These are phyloP conservation scores for Lobosporangium transversale DNA, from an alignment of 192 early-diverging fungal species.

Conservation along the genomic window DNA sequence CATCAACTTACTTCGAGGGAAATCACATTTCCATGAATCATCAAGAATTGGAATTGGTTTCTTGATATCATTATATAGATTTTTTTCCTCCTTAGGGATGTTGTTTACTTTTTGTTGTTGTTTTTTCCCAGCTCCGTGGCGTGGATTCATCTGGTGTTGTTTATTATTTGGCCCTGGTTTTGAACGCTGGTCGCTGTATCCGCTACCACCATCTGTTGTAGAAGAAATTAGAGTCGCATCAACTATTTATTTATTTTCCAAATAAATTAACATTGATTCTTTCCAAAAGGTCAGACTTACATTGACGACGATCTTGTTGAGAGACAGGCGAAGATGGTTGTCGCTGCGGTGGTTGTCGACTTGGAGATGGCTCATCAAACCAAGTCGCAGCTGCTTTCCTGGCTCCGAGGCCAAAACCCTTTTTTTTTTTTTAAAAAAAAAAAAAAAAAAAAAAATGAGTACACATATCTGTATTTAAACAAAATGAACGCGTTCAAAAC, in stretches of 20 bases:
- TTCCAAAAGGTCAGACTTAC: no score
- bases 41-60: slow-evolving; percentile 23
- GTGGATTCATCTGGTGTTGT: no score
- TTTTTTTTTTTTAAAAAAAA: no score
- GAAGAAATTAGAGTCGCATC: not conserved
- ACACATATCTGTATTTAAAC: no score
- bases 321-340: no score
- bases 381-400: slow-evolving; percentile 9
- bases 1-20: slow-evolving; percentile 19
- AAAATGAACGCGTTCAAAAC: no score
- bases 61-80: slow-evolving; percentile 9
- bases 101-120: no score
- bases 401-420: not conserved
- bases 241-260: no score
- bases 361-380: slow-evolving; percentile 20
- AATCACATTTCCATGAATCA: slow-evolving; percentile 20
- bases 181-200: not conserved
- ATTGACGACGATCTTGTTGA: no score
- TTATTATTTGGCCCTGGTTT: not conserved
- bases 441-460: not conserved
- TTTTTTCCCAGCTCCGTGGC: not conserved
- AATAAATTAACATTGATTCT: no score
- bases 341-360: slow-evolving; percentile 1
- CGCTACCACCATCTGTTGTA: not conserved
- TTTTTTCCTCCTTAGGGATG: no score